Evolutionary conservation across 441 rosid species (phyloP).

Genomic region (Sinapis alba): DNA sequence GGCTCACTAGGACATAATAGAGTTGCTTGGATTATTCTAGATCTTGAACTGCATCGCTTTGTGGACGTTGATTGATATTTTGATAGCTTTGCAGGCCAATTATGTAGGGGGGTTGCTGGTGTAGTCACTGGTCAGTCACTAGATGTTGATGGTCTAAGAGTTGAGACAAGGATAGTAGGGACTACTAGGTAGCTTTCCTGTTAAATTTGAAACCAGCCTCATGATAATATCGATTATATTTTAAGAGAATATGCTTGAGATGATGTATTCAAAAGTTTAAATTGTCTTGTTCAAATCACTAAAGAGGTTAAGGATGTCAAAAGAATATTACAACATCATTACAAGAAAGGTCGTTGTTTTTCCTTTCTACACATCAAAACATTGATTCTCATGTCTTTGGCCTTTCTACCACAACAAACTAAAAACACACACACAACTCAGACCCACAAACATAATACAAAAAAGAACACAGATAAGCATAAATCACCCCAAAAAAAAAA

Average conservation of each 20-base stretch:
- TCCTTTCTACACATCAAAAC: conserved; percentile 38
- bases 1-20: background rate
- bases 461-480: background rate
- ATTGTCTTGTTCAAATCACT: conserved; percentile 2
- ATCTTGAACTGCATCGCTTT: background rate
- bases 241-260: background rate
- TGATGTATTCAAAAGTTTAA: background rate
- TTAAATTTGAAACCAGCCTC: background rate
- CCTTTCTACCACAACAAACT: conserved; percentile 34
- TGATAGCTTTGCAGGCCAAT: background rate
- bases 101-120: background rate
- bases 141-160: background rate
- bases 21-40: background rate
- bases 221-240: background rate
- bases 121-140: background rate
- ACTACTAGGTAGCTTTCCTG: background rate
- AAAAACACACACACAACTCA: conserved; percentile 9
- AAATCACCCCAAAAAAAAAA: background rate
- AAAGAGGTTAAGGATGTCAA: background rate
- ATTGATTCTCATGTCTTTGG: conserved; percentile 31
- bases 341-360: conserved; percentile 27
- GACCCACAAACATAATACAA: background rate
- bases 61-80: background rate
- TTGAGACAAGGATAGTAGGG: background rate
- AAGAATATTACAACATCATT: conserved; percentile 34